Percentiles rank a stretch among this genome's conserved stretches.
Evolutionary conservation across 805 yeast genomes (phyloP).

Genomic region (Candida loeiensis): DNA sequence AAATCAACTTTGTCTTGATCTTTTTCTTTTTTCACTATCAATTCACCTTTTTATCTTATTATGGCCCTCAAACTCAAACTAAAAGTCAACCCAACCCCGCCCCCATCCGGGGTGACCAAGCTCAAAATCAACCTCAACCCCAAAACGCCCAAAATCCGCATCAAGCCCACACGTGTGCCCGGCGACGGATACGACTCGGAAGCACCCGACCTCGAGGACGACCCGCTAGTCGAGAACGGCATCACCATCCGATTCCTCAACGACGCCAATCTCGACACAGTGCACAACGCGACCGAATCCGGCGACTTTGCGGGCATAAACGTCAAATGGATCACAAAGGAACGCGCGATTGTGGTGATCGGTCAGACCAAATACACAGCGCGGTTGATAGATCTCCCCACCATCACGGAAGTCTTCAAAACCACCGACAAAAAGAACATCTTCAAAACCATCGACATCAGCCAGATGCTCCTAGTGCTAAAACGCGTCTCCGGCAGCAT

Average conservation of each 20-base stretch:
- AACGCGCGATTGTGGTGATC: slow-evolving; percentile 75
- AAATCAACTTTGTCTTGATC: neutral
- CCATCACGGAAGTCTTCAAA: slow-evolving; percentile 81
- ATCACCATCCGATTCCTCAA: slow-evolving; percentile 71
- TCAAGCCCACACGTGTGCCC: slow-evolving; percentile 65
- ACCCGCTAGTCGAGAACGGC: slow-evolving; percentile 88
- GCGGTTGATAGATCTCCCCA: slow-evolving; percentile 83
- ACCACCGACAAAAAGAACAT: slow-evolving; percentile 86
- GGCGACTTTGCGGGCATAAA: slow-evolving; percentile 71
- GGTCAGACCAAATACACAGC: slow-evolving; percentile 72
- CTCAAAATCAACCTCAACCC: slow-evolving; percentile 22
- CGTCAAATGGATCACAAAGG: slow-evolving; percentile 78
- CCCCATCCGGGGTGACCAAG: slow-evolving; percentile 9
- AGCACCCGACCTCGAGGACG: slow-evolving; percentile 93
- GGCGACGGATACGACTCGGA: slow-evolving; percentile 97
- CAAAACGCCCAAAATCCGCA: slow-evolving; percentile 42
- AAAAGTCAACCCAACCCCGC: slow-evolving; percentile 8
- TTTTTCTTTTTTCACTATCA: neutral
- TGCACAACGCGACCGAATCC: slow-evolving; percentile 70
- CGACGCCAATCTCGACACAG: slow-evolving; percentile 65
- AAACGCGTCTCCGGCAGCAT: slow-evolving; percentile 28
- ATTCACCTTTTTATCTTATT: slow-evolving; percentile 7
- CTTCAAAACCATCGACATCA: slow-evolving; percentile 79
- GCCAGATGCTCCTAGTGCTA: slow-evolving; percentile 79
- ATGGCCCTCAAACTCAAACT: slow-evolving; percentile 21